phyloP scores from a whole-genome alignment of 768 basidiomycete genomes.

The Saitozyma sp. region DNA sequence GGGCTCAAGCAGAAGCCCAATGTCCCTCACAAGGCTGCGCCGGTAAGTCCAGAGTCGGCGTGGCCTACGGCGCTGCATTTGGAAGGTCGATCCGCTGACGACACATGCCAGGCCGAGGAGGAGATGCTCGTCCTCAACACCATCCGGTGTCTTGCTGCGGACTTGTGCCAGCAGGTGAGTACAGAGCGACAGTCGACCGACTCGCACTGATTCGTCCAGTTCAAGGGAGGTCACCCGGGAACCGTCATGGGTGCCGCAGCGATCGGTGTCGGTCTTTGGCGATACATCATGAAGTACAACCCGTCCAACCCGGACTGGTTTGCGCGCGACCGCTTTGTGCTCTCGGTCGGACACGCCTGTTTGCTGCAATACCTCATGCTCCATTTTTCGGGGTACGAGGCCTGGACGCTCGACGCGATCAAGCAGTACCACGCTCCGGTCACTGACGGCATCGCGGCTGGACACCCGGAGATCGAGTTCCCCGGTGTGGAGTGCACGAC shows the following conservation, averaged over 20 bases:
- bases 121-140: slow-evolving; percentile 49
- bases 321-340: slow-evolving; percentile 49
- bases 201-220: slow-evolving; percentile 14
- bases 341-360: slow-evolving; percentile 52
- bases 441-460: slow-evolving; percentile 47
- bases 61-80: neutral
- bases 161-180: slow-evolving; percentile 46
- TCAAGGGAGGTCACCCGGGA: slow-evolving; percentile 52
- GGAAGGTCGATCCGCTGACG: neutral
- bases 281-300: slow-evolving; percentile 50
- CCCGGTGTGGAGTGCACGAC: slow-evolving; percentile 48
- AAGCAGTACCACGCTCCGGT: slow-evolving; percentile 47
- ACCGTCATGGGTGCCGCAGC: slow-evolving; percentile 54
- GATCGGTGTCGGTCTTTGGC: slow-evolving; percentile 50
- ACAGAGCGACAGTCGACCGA: neutral
- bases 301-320: slow-evolving; percentile 52
- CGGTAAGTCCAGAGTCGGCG: neutral
- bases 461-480: slow-evolving; percentile 52
- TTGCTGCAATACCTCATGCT: slow-evolving; percentile 51
- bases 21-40: slow-evolving; percentile 13
- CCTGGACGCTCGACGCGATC: slow-evolving; percentile 51
- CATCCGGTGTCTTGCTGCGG: slow-evolving; percentile 48
- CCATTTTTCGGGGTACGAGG: slow-evolving; percentile 49
- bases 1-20: slow-evolving; percentile 12
- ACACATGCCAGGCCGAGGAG: slow-evolving; percentile 21